Percentiles rank a stretch among this genome's conserved stretches.
Evolutionary conservation across 345 rosid genomes (phyloP).

Genomic region (Citrus reticulata): DNA sequence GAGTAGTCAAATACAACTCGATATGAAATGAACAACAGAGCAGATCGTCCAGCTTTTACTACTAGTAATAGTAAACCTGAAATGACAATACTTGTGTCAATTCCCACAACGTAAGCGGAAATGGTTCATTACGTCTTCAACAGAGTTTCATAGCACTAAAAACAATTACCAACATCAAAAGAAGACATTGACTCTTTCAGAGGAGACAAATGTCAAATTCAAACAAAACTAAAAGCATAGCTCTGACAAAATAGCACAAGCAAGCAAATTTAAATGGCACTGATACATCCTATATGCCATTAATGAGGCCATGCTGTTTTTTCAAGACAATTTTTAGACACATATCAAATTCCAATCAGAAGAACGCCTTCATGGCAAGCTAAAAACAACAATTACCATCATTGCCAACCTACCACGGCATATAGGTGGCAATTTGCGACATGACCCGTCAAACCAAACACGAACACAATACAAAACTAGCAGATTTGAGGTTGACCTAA

Average conservation of each 20-base stretch:
- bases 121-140: neutral
- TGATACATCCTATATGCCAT: neutral
- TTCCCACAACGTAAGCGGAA: conserved; percentile 1
- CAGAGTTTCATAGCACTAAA: neutral
- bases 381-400: neutral
- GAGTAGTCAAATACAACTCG: conserved; percentile 17
- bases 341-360: neutral
- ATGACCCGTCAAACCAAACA: too few relatives aligned
- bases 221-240: neutral
- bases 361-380: neutral
- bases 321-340: neutral
- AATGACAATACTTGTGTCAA: conserved; percentile 26
- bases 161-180: neutral
- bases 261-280: neutral
- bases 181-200: neutral
- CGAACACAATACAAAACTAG: neutral
- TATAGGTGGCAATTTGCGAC: too few relatives aligned
- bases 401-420: neutral
- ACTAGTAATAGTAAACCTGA: conserved; percentile 42
- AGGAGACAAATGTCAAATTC: neutral
- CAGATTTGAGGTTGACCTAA: neutral
- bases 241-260: neutral
- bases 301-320: neutral
- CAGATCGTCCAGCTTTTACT: conserved; percentile 18
- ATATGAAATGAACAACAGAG: conserved; percentile 23